phyloP scores from a whole-genome alignment of 129 eudicot genomes.

The Chrysanthemum seticuspe region DNA sequence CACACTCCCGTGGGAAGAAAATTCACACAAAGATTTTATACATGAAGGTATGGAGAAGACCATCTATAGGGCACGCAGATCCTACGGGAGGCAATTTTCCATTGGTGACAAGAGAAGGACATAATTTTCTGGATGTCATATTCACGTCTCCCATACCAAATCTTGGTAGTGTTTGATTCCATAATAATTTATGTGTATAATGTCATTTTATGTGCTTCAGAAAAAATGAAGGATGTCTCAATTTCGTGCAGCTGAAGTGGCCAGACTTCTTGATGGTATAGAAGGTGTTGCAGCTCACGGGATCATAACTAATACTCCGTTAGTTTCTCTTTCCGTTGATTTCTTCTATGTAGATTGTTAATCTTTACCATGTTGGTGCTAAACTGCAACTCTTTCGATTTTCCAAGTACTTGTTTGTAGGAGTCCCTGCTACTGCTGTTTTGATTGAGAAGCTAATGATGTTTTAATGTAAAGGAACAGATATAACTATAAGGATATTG shows the following conservation, averaged over 20 bases:
- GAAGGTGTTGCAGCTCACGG: constrained; percentile 69
- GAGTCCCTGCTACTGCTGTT: too few species aligned
- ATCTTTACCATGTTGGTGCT: too few species aligned
- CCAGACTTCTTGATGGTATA: constrained; percentile 42
- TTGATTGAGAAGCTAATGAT: too few species aligned
- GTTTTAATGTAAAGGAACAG: too few species aligned
- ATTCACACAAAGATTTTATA: constrained; percentile 2
- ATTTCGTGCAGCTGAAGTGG: constrained; percentile 56
- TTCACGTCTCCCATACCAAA: constrained; percentile 61
- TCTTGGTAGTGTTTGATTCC: constrained; percentile 46
- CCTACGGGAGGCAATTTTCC: constrained; percentile 68
- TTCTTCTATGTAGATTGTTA: too few species aligned
- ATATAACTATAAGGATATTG: too few species aligned
- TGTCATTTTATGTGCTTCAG: constrained; percentile 4
- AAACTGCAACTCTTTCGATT: background rate
- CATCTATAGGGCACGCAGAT: constrained; percentile 62
- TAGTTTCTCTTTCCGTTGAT: constrained; percentile 28
- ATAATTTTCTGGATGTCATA: constrained; percentile 62
- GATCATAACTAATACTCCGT: constrained; percentile 47
- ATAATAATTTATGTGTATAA: background rate
- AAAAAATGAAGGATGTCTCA: background rate
- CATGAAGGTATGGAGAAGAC: constrained; percentile 70
- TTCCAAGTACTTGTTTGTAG: background rate
- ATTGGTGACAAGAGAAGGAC: constrained; percentile 57
- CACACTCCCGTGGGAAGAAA: background rate